Base-by-base conservation (phyloP, 768 basidiomycete species). In the Lactifluus volemus region DNA sequence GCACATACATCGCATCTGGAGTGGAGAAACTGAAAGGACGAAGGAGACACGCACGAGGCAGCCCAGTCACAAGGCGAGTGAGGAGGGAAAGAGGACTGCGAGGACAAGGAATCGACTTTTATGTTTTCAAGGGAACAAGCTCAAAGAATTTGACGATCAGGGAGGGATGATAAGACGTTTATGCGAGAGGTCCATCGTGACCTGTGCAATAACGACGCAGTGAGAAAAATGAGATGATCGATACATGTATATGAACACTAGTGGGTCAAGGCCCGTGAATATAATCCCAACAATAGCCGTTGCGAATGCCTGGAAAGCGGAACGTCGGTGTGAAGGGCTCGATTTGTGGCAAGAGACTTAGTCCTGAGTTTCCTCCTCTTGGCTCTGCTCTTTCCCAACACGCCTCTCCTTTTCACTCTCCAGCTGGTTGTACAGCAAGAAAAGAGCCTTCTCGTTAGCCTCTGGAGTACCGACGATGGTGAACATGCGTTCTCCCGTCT, bases 401-500 rank as follows among this genome's bases (percentile, higher is more conserved):
- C 93, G 82, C 74, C 93, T 82, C 77, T 95, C 92, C 77, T 96
- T 96, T 82, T 95, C 92, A 71, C 86, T 93, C 77, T 97, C 95
- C 64, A 96, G 78, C 72, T 97, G 96, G 70, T 96, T 94, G 77
- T 98, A 99, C 63, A 99, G 81, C 62, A 99, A 77, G 80, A 96
- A 98, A 60, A 99, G 77, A 2, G 97, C 97, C 76, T 98, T 96
- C 77, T 99, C 96, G 74, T 97, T 98, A 67, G 92, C 89, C 74
- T 94, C 92, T 51, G 92, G 89, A 12, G 93, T 93, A 58, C 97
- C 97, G 50, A 97, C 81, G 72, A 99, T 98, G 63, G 97, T 93
- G 78, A 99, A 99, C 96, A 99, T 98, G 67, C 97, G 83, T 78
- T 99, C 97, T 69, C 96, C 97, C 45, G 95, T 94, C 70, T 98